Evolutionary conservation across 129 eudicot genomes (phyloP), one percentile per base, ranked within the genome.

Genomic region (Oenanthe sinensis): DNA sequence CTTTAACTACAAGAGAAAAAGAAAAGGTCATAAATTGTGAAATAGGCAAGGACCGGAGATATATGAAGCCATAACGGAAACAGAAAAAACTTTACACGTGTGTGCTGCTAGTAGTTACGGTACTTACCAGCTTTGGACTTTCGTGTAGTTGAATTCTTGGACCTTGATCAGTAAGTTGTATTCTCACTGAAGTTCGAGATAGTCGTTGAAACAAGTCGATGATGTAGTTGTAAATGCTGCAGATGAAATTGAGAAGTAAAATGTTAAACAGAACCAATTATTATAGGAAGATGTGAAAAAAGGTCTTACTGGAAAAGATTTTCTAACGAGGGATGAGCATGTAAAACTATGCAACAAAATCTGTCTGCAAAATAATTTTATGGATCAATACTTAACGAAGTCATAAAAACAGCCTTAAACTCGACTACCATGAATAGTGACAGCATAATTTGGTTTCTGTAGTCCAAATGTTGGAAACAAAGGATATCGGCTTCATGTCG

Each of bases 191-290:
- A 52, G 86, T 81, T n/a, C 78, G 81, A 81, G 89, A 80, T 58
- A 89, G 55, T 70, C 89, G 91, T 67, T 81, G 77, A 74, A 86
- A 70, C 49, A 93, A 77, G 74, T 87, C 91, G 78, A 73, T 82
- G 77, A 84, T 43, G 81, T 91, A 90, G 78, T 93, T 93, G 82
- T 93, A 93, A 43, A 89, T 93, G 85, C 98, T 93, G 92, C 83
- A 82, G 45, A 83, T 30, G 77, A 78, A 75, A 46, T 6, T 8
- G 30, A n/a, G 28, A 30, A 67, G 24, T 12, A 13, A 67, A 67
- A 30, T 22, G 30, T 60, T 60, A 60, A n/a, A 60, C 6, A 8
- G n/a, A 24, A 60, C 4, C 40, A 0, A 13, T 26, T 16, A 65
- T 26, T 30, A 67, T 4, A 67, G 17, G 72, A 67, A 30, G 72